Conservation (phyloP, 164 flowering plant species). For the Kalanchoe fedtschenkoi region DNA sequence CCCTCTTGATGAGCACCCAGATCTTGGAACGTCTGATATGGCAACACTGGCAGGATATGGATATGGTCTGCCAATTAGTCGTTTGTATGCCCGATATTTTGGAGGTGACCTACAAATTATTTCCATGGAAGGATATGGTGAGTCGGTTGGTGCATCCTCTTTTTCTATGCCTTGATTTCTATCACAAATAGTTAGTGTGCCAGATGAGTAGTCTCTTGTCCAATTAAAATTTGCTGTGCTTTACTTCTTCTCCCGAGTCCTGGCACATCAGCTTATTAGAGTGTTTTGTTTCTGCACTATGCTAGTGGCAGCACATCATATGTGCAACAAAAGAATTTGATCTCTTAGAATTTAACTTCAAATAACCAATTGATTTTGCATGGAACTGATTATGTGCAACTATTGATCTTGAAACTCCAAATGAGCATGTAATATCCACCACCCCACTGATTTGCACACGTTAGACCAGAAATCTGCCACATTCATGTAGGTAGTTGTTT, state of each 20-base stretch:
- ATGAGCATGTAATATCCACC: not conserved
- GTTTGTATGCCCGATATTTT: slow-evolving; percentile 92
- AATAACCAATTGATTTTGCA: not conserved
- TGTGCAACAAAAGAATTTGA: not conserved
- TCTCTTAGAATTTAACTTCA: not conserved
- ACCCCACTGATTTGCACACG: not conserved
- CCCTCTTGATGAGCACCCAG: slow-evolving; percentile 53
- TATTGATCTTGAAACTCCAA: not conserved
- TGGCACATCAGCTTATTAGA: not conserved
- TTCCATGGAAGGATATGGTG: slow-evolving; percentile 99
- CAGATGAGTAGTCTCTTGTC: not conserved
- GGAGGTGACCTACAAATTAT: slow-evolving; percentile 96
- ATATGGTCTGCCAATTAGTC: slow-evolving; percentile 92
- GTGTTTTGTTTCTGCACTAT: not conserved
- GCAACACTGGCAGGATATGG: slow-evolving; percentile 98
- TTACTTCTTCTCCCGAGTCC: not conserved
- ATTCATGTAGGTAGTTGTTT: not conserved
- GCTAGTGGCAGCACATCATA: not conserved
- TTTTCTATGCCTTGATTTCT: not conserved
- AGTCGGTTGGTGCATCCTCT: slow-evolving; percentile 10
- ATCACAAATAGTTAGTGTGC: not conserved
- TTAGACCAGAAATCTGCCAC: not conserved
- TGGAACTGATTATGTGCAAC: not conserved
- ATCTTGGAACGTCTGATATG: slow-evolving; percentile 35
- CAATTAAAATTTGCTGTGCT: too few species aligned